Evolutionary conservation across 2,329 filamentous ascomycete genomes (phyloP), one percentile per base, ranked within the genome.

Genomic region (Sphaerostilbella broomeana): DNA sequence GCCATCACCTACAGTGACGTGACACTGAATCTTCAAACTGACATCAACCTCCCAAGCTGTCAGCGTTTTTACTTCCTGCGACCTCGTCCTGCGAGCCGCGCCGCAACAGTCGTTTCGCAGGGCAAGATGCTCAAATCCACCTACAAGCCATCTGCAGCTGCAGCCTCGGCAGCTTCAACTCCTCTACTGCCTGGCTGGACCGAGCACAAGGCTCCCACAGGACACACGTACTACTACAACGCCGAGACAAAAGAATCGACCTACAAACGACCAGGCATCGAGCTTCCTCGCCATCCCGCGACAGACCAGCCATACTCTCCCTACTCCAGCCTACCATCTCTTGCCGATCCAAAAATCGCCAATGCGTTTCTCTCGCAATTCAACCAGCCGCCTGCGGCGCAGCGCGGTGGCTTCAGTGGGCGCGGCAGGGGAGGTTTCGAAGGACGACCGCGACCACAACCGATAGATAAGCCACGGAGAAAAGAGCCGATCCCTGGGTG

Each of bases 201-300:
- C n/a, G 86, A 94, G 61, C 88, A 95, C 65, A 89, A 81, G 63
- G 87, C 89, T 37, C 89, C 88, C 5, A 82, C 83, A 35, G 87
- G 87, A 4, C 88, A 95, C 61, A 73, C 73, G 19, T 95, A 95
- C 66, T 95, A 89, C 63, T 92, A 94, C 67, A 83, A 95, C 64
- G 70, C 79, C 31, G 69, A 75, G 40, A 90, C 86, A 1, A 87
- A 92, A 53, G 76, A 86, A 54, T 95, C 89, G 1, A 95, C 89
- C 29, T 95, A 95, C 60, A 83, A 74, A 26, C 79, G 86, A 22
- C 89, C 89, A n/a, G 64, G 65, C 43, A 56, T 62, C 8, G 47
- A 50, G 26, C 25, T 48, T 6, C 41, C 50, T 19, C 42, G 48
- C n/a, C 45, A 49, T 11, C 36, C 54, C 31, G 34, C 38, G 49